phyloP scores from a whole-genome alignment of 2,329 filamentous ascomycete genomes.

The Sarocladiaceae sp. region DNA sequence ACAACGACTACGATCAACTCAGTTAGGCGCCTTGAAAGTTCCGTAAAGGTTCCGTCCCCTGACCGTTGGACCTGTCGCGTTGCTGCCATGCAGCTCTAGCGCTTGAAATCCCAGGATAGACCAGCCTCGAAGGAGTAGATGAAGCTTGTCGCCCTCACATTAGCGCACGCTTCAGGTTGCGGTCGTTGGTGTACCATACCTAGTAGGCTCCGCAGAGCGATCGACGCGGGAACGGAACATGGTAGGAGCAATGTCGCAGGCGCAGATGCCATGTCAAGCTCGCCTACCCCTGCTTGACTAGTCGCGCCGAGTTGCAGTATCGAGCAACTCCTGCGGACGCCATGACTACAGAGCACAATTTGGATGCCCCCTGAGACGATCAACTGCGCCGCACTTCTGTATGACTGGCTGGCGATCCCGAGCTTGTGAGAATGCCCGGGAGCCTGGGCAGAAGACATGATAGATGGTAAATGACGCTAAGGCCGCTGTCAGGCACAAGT shows the following conservation, averaged over 20 bases:
- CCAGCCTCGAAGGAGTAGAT: neutral
- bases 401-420: neutral
- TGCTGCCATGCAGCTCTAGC: slow-evolving; percentile 1
- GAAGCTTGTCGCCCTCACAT: neutral
- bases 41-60: too few species aligned
- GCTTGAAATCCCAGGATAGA: neutral
- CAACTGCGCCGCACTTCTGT: neutral
- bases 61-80: neutral
- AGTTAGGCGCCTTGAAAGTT: neutral
- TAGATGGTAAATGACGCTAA: neutral
- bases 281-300: slow-evolving; percentile 1
- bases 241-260: too few species aligned
- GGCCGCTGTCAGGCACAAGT: neutral
- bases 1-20: neutral
- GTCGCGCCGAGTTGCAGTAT: neutral
- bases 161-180: neutral
- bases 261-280: neutral
- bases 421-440: neutral
- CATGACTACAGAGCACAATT: neutral
- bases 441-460: neutral
- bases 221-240: neutral
- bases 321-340: neutral
- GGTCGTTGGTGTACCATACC: neutral
- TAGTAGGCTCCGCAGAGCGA: neutral
- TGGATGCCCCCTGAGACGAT: neutral